phyloP scores from a whole-genome alignment of 2,329 filamentous ascomycete species.

The Xylaria sp. region DNA sequence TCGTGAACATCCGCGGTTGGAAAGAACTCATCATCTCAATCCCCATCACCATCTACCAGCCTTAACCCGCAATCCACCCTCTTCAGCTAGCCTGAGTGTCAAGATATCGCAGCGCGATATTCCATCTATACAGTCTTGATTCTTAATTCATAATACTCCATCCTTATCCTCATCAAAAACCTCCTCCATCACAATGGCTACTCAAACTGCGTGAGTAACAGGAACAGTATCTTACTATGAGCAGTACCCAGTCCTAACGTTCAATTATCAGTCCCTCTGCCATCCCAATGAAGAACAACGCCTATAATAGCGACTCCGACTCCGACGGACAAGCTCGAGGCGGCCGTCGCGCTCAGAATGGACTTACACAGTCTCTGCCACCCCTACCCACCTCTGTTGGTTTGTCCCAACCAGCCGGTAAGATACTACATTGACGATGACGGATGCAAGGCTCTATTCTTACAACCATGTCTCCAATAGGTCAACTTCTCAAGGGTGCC shows the following conservation, averaged over 20 bases:
- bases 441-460: background rate
- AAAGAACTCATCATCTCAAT: conserved; percentile 15
- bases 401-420: conserved; percentile 45
- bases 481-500: conserved; percentile 66
- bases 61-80: conserved; percentile 21
- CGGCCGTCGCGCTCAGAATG: conserved; percentile 40
- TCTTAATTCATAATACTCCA: conserved; percentile 19
- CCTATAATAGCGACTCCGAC: conserved; percentile 52
- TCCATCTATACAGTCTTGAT: conserved; percentile 9
- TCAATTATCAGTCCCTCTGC: conserved; percentile 36
- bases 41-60: conserved; percentile 14
- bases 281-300: conserved; percentile 48
- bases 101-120: conserved; percentile 31
- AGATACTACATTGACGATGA: conserved; percentile 1
- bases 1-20: conserved; percentile 34
- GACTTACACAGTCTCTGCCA: conserved; percentile 37
- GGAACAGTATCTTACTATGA: background rate
- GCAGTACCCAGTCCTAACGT: conserved; percentile 32
- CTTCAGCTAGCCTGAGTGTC: conserved; percentile 44
- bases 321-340: conserved; percentile 52
- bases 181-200: conserved; percentile 44
- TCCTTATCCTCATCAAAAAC: conserved; percentile 30
- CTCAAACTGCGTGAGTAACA: conserved; percentile 44
- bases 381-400: conserved; percentile 44
- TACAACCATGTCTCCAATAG: conserved; percentile 46